phyloP scores from a whole-genome alignment of 495 filamentous ascomycete species.

The Ramalina peruviana region DNA sequence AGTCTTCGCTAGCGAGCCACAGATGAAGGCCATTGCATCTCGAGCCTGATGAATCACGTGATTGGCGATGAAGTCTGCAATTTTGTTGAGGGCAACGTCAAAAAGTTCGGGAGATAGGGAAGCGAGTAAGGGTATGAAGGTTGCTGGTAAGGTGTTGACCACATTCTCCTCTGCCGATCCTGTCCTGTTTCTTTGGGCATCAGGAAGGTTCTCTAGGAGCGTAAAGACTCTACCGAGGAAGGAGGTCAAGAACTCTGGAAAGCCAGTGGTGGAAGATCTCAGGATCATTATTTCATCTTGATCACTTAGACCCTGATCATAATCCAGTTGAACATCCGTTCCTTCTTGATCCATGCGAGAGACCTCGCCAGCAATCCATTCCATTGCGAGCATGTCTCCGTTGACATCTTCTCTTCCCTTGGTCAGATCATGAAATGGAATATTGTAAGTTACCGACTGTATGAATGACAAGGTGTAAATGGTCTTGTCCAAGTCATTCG shows the following conservation, averaged over 20 bases:
- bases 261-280: conserved; percentile 88
- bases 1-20: conserved; percentile 88
- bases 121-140: conserved; percentile 80
- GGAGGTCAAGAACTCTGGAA: conserved; percentile 80
- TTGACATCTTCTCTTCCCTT: conserved; percentile 53
- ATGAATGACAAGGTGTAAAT: conserved; percentile 88
- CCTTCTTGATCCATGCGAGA: conserved; percentile 85
- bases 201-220: conserved; percentile 85
- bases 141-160: conserved; percentile 86
- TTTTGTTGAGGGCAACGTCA: conserved; percentile 79
- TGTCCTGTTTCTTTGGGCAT: conserved; percentile 70
- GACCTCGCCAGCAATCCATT: conserved; percentile 90
- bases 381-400: conserved; percentile 63
- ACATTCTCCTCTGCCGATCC: conserved; percentile 94
- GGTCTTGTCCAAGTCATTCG: conserved; percentile 95
- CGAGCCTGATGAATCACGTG: conserved; percentile 96
- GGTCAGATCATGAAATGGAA: conserved; percentile 78
- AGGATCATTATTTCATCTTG: conserved; percentile 80
- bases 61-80: conserved; percentile 80
- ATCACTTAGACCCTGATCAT: conserved; percentile 66
- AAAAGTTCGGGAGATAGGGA: conserved; percentile 88
- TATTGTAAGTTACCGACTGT: conserved; percentile 85
- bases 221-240: conserved; percentile 92
- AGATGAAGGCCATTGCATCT: conserved; percentile 98
- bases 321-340: conserved; percentile 69